Percentiles rank a stretch among this genome's conserved stretches.
Conservation (phyloP, 2,329 filamentous ascomycete species). For the Aspergillus candidus region DNA sequence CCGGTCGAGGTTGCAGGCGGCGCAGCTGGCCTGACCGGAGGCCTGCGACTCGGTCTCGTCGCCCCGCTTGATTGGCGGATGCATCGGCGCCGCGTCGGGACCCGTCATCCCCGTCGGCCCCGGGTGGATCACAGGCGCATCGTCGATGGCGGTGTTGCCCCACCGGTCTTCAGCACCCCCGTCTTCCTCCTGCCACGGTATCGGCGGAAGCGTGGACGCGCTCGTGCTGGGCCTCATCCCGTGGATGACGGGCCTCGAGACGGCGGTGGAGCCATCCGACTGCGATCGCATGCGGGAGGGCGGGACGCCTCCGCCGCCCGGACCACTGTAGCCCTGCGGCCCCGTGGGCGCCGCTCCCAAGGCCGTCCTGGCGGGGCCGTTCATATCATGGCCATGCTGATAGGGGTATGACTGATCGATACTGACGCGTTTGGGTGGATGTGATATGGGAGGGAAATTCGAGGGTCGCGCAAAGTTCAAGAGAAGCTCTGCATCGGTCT, state of each 20-base stretch:
- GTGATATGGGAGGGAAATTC: constrained; percentile 24
- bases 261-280: constrained; percentile 38
- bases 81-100: constrained; percentile 10
- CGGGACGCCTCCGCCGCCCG: constrained; percentile 19
- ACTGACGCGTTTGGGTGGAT: constrained; percentile 24
- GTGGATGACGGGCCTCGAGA: constrained; percentile 32
- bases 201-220: constrained; percentile 29
- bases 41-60: constrained; percentile 22
- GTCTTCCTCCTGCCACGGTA: constrained; percentile 29
- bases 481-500: constrained; percentile 44
- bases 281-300: constrained; percentile 36
- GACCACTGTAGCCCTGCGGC: constrained; percentile 10
- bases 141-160: constrained; percentile 8
- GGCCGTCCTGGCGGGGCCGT: constrained; percentile 18
- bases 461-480: constrained; percentile 40
- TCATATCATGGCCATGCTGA: constrained; percentile 18
- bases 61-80: constrained; percentile 22
- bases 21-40: constrained; percentile 46
- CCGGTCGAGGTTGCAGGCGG: constrained; percentile 51
- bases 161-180: constrained; percentile 12
- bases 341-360: constrained; percentile 13
- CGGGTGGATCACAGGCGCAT: constrained; percentile 8
- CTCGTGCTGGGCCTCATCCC: constrained; percentile 35
- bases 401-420: constrained; percentile 27
- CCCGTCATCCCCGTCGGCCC: constrained; percentile 3